Conservation (phyloP, 495 filamentous ascomycete species). For the Penicillium cosmopolitanum region DNA sequence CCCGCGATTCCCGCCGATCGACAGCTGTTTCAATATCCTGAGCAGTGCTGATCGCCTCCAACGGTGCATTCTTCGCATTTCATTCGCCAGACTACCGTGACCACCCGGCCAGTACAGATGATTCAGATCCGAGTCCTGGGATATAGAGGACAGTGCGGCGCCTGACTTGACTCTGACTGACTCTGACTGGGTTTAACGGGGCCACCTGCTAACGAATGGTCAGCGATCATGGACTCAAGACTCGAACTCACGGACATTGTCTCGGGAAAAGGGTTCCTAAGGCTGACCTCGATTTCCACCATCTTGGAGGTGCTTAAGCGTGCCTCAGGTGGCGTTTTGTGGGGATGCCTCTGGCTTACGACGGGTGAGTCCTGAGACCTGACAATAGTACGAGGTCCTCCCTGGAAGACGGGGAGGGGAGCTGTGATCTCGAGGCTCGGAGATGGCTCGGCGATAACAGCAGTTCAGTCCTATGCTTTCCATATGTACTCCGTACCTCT, state of each 20-base stretch:
- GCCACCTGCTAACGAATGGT: not conserved
- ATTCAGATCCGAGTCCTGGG: not conserved
- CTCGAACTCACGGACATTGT: not conserved
- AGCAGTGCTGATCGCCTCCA: constrained; percentile 2
- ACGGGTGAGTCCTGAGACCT: not conserved
- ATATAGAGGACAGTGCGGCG: not conserved
- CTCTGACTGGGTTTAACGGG: not conserved
- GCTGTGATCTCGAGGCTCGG: not conserved
- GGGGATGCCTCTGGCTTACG: constrained; percentile 1
- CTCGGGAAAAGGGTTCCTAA: not conserved
- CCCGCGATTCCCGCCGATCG: constrained; percentile 17
- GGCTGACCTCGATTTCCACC: no score
- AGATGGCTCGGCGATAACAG: not conserved
- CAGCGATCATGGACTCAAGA: not conserved
- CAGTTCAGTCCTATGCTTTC: no score
- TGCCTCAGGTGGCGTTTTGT: not conserved
- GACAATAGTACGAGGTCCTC: no score
- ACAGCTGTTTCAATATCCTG: not conserved
- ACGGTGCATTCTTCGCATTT: not conserved
- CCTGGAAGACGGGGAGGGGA: no score
- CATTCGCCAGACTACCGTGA: not conserved
- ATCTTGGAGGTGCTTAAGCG: not conserved
- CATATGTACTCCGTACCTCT: not conserved
- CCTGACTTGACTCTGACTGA: not conserved
- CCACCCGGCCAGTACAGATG: not conserved